Evolutionary conservation across 805 yeast genomes (phyloP).

Genomic region (Yamadazyma nakazawae): DNA sequence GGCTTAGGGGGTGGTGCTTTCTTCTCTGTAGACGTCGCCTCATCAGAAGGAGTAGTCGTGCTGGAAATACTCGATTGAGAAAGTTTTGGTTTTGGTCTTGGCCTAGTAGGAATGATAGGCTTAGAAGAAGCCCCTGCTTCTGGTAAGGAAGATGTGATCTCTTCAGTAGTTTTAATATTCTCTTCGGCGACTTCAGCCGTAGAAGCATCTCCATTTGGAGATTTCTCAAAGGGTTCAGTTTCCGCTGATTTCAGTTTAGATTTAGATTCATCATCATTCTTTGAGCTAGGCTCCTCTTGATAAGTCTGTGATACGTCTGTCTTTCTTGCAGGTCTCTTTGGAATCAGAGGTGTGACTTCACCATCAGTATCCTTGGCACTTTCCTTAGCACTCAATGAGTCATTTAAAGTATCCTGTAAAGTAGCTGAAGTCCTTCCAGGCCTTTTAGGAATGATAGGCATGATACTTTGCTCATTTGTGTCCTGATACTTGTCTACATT

Average conservation of each 20-base stretch:
- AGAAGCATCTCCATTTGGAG: neutral
- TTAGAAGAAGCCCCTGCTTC: neutral
- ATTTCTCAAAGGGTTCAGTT: neutral
- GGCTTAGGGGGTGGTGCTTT: slow-evolving; percentile 61
- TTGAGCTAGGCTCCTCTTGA: neutral
- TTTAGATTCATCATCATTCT: neutral
- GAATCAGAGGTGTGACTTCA: neutral
- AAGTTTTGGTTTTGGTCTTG: slow-evolving; percentile 2
- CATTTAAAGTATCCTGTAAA: neutral
- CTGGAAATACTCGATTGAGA: neutral
- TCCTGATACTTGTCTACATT: neutral
- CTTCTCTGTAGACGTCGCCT: neutral
- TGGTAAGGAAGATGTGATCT: neutral
- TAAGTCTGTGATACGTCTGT: neutral
- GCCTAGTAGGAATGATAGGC: slow-evolving; percentile 8
- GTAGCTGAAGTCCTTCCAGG: slow-evolving; percentile 6
- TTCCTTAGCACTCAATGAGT: slow-evolving; percentile 9
- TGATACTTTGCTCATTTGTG: neutral
- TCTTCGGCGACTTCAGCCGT: neutral
- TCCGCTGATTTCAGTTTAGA: neutral
- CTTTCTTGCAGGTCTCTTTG: neutral
- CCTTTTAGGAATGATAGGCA: slow-evolving; percentile 11
- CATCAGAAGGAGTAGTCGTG: neutral
- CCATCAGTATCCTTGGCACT: slow-evolving; percentile 7
- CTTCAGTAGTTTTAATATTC: neutral